phyloP scores from a whole-genome alignment of 1,284 basidiomycete genomes.

The Chiua sp. region DNA sequence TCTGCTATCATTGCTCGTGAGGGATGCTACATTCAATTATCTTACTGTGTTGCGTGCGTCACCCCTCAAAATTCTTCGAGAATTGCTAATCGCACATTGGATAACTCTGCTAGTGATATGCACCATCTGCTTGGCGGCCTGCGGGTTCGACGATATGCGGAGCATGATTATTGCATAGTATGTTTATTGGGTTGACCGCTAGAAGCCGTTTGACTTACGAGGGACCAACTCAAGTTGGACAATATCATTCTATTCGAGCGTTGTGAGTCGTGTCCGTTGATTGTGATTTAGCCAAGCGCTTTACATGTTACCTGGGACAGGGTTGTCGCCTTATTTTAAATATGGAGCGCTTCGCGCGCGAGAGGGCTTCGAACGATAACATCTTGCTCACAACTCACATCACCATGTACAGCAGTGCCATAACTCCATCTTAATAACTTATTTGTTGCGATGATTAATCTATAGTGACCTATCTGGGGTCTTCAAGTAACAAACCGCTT shows the following conservation, averaged over 20 bases:
- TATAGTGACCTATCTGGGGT: too few relatives aligned
- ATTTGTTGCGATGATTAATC: too few relatives aligned
- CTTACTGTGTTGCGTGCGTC: constrained; percentile 20
- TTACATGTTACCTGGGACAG: constrained; percentile 7
- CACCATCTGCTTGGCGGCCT: background rate
- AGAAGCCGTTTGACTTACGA: background rate
- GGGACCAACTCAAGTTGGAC: constrained; percentile 12
- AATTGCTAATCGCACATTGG: background rate
- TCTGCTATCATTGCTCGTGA: constrained; percentile 23
- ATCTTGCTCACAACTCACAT: constrained; percentile 18
- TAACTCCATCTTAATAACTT: too few relatives aligned
- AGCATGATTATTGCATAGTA: constrained; percentile 9
- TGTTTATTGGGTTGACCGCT: background rate
- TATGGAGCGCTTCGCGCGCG: constrained; percentile 21
- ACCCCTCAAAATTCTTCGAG: background rate
- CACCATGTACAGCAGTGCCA: constrained; percentile 4
- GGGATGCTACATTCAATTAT: constrained; percentile 21
- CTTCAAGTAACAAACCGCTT: too few relatives aligned
- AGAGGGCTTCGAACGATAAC: constrained; percentile 5
- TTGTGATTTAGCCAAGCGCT: background rate
- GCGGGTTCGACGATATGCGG: constrained; percentile 9
- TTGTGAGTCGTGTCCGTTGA: constrained; percentile 12
- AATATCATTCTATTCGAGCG: constrained; percentile 12
- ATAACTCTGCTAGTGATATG: constrained; percentile 10
- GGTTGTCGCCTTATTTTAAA: constrained; percentile 23